These are phyloP conservation scores for Aegle marmelos DNA, from an alignment of 345 rosid genomes.

Conservation along the genomic window DNA sequence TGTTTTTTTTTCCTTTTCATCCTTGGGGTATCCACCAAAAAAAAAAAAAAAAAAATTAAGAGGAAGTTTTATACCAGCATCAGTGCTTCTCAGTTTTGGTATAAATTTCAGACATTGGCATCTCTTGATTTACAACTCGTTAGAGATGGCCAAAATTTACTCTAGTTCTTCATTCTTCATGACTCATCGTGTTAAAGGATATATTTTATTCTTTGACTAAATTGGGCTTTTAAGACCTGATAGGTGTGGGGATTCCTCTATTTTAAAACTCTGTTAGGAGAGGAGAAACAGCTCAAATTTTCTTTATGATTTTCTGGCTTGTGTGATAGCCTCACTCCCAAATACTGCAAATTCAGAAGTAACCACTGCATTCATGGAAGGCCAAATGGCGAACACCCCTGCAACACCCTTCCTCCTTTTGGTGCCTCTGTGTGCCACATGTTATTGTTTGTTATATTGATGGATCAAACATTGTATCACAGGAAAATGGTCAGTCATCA, in stretches of 20 bases:
- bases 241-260: not conserved
- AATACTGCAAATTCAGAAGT: not conserved
- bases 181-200: not conserved
- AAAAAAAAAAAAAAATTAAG: not conserved
- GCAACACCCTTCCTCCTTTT: not conserved
- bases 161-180: not conserved
- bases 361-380: not conserved
- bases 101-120: not conserved
- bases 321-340: not conserved
- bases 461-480: not conserved
- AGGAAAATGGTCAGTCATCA: slow-evolving; percentile 64
- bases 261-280: not conserved
- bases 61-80: not conserved
- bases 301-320: not conserved
- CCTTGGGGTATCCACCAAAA: not conserved
- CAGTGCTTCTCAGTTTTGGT: not conserved
- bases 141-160: not conserved
- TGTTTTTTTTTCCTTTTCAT: not conserved
- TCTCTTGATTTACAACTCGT: not conserved
- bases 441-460: not conserved
- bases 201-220: not conserved
- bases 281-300: not conserved
- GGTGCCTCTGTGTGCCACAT: not conserved
- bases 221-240: not conserved
- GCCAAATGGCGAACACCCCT: not conserved